Evolutionary conservation across 164 flowering plant genomes (phyloP).

Genomic region (Magnolia officinalis): DNA sequence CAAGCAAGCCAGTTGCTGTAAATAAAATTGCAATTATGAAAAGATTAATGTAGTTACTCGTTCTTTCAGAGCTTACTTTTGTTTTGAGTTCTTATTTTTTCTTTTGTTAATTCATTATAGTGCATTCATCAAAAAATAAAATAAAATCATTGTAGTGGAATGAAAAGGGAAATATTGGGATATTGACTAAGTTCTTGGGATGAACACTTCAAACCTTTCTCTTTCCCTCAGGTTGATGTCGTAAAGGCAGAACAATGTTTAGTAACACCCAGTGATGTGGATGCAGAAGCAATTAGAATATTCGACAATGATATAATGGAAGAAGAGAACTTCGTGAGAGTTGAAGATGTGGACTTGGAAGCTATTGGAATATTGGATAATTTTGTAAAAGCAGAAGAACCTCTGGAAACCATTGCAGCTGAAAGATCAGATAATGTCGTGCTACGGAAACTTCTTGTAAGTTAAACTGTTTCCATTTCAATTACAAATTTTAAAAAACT

Average conservation of each 20-base stretch:
- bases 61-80: no score
- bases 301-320: neutral
- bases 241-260: neutral
- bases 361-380: neutral
- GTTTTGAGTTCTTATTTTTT: no score
- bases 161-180: neutral
- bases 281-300: neutral
- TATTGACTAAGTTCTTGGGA: neutral
- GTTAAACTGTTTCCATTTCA: slow-evolving; percentile 17
- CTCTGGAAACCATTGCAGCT: neutral
- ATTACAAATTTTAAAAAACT: neutral
- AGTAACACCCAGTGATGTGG: neutral
- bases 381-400: neutral
- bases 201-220: neutral
- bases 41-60: no score
- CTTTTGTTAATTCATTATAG: no score
- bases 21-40: no score
- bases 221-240: neutral
- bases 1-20: no score
- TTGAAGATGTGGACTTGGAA: neutral
- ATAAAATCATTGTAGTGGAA: no score
- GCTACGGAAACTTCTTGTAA: slow-evolving; percentile 58
- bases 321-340: neutral
- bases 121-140: no score
- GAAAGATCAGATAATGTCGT: slow-evolving; percentile 33